Evolutionary conservation across 345 rosid species (phyloP), one percentile per base, ranked within the genome.

Genomic region (Ceriops zippeliana): DNA sequence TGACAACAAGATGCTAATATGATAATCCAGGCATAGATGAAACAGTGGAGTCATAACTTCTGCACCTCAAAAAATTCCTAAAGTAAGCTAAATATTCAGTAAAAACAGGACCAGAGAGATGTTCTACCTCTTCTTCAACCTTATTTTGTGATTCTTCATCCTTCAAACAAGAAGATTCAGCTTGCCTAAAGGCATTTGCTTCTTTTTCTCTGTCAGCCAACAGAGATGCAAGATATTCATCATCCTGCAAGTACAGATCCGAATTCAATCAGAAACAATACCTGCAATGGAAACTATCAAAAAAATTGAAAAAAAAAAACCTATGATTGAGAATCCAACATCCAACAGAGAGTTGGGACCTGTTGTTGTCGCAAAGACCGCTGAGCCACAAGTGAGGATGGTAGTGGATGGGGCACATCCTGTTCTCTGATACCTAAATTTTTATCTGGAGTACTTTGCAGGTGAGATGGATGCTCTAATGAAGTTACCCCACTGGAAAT

Each of bases 191-290:
- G 53, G 70, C 71, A 66, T 30, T 70, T 5, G 15, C 64, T 74
- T 85, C 89, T 61, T 75, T 85, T 63, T 70, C 78, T 73, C 75
- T 75, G 56, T 82, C 83, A 68, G 83, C 77, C 65, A 70, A 62
- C 64, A 85, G 68, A 58, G 84, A 79, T 13, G 77, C 77, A 64
- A 77, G 71, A 73, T 82, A 82, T 62, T 80, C 83, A 61, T 75
- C 63, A 68, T 85, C 80, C 89, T 85, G 77, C 68, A 31, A 62
- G 70, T 11, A 71, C 67, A n/a, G 38, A 37, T 47, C 53, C 31
- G 6, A 6, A 67, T 68, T 63, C 11, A 37, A 52, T 58, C 11
- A 66, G 63, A 67, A 35, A 64, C 5, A 66, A 62, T 26, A 47
- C 20, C 47, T 38, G 6, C 2, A 38, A 10, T 42, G 19, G 49